phyloP scores from a whole-genome alignment of 1,139 yeast genomes.

The Blastobotrys arbuscula region DNA sequence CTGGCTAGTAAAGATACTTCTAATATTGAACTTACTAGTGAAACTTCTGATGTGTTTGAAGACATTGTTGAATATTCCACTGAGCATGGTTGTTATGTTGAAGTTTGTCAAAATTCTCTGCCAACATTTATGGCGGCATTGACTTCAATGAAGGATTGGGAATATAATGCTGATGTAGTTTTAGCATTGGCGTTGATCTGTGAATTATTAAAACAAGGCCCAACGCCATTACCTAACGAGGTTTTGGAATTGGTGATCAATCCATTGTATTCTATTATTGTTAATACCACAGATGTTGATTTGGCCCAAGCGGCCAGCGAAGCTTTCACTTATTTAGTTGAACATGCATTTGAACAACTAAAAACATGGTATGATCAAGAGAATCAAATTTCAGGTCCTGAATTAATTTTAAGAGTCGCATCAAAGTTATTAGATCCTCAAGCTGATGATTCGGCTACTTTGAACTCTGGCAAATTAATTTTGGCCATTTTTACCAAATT shows the following conservation, averaged over 20 bases:
- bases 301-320: constrained; percentile 75
- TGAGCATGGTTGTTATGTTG: constrained; percentile 36
- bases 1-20: constrained; percentile 72
- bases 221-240: constrained; percentile 43
- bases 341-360: constrained; percentile 45
- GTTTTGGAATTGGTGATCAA: constrained; percentile 50
- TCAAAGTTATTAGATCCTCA: constrained; percentile 67
- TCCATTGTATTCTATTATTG: constrained; percentile 46
- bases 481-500: constrained; percentile 55
- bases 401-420: constrained; percentile 53
- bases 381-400: constrained; percentile 43
- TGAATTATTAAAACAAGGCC: constrained; percentile 46
- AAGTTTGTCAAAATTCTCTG: constrained; percentile 46
- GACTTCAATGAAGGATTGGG: constrained; percentile 21
- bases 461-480: constrained; percentile 45
- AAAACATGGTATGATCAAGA: constrained; percentile 38
- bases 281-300: constrained; percentile 66
- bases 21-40: constrained; percentile 56
- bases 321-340: constrained; percentile 58
- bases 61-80: constrained; percentile 49
- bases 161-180: constrained; percentile 47
- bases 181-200: constrained; percentile 64
- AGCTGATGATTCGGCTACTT: constrained; percentile 73
- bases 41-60: constrained; percentile 58
- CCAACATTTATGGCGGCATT: constrained; percentile 19